These are phyloP conservation scores for Aristolochia fimbriata DNA, from an alignment of 164 flowering plant species.

Conservation along the genomic window DNA sequence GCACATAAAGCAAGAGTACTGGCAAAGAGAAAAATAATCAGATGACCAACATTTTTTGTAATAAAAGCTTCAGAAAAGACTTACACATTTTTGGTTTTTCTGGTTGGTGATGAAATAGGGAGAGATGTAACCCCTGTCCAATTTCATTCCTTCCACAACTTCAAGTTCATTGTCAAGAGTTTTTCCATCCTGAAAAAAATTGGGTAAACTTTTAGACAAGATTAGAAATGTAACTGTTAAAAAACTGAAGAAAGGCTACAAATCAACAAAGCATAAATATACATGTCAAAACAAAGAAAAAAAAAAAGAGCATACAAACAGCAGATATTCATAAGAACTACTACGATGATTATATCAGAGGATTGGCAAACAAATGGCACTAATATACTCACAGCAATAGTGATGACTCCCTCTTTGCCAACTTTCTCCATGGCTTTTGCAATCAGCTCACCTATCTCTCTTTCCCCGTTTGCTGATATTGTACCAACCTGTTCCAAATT, in stretches of 20 bases:
- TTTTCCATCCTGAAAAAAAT: slow-evolving; percentile 67
- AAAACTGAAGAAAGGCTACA: no score
- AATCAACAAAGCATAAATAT: background rate
- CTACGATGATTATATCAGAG: background rate
- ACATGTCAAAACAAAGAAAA: background rate
- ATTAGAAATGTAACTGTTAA: no score
- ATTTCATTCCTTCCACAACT: slow-evolving; percentile 98
- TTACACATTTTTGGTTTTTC: slow-evolving; percentile 94
- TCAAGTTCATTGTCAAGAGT: slow-evolving; percentile 83
- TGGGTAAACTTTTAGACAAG: no score
- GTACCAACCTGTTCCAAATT: slow-evolving; percentile 68
- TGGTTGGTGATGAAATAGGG: slow-evolving; percentile 88
- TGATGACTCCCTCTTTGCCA: slow-evolving; percentile 97
- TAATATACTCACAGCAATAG: slow-evolving; percentile 58
- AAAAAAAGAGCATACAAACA: background rate
- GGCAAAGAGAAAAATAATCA: no score
- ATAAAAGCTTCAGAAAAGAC: slow-evolving; percentile 9
- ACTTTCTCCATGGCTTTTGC: slow-evolving; percentile 99
- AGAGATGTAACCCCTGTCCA: slow-evolving; percentile 93
- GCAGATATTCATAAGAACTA: background rate
- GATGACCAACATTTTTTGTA: no score
- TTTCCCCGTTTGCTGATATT: slow-evolving; percentile 91
- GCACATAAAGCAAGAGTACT: background rate
- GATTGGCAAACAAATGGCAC: no score
- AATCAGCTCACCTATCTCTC: slow-evolving; percentile 94